Evolutionary conservation across 192 early-diverging fungal species (phyloP).

Genomic region (Rhizoclosmatium sp.): DNA sequence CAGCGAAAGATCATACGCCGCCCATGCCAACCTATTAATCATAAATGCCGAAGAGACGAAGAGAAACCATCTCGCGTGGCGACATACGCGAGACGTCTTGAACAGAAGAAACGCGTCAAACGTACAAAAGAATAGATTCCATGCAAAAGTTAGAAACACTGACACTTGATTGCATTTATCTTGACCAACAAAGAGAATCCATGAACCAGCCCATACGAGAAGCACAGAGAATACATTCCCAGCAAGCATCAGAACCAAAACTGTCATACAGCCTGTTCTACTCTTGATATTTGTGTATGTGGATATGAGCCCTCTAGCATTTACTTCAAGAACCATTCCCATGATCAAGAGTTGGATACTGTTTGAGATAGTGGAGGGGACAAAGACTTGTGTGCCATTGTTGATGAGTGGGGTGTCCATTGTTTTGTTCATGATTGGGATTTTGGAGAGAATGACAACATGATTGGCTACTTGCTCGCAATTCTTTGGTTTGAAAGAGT

Average conservation of each 20-base stretch:
- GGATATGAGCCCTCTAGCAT: background rate
- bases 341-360: background rate
- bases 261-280: background rate
- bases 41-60: background rate
- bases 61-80: background rate
- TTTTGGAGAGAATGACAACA: background rate
- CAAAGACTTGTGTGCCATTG: background rate
- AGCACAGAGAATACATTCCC: background rate
- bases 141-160: background rate
- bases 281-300: background rate
- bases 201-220: background rate
- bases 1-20: background rate
- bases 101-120: background rate
- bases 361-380: background rate
- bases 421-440: background rate
- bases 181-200: background rate
- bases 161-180: no score
- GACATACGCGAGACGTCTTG: background rate
- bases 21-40: background rate
- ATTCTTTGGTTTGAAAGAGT: background rate
- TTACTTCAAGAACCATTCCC: background rate
- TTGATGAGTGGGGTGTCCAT: background rate
- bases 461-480: background rate
- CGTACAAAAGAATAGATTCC: background rate
- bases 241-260: background rate